Conservation (phyloP, 2,329 filamentous ascomycete genomes). For the Hymenoscyphus repandus region DNA sequence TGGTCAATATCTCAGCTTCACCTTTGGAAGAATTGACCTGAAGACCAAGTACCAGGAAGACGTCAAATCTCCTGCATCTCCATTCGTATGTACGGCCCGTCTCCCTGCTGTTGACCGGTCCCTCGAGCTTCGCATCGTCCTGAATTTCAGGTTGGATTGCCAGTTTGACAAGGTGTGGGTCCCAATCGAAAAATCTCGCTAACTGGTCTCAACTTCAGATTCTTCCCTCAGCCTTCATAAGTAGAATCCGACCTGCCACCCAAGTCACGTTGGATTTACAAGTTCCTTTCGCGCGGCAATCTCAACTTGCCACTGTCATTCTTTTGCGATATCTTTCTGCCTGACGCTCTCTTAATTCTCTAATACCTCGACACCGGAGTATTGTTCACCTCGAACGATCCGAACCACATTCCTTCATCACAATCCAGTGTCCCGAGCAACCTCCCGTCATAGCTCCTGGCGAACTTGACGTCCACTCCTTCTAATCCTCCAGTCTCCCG, state of each 20-base stretch:
- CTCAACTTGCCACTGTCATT: slow-evolving; percentile 29
- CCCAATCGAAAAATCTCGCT: slow-evolving; percentile 10
- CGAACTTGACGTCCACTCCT: slow-evolving; percentile 34
- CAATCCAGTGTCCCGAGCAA: slow-evolving; percentile 25
- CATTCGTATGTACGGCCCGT: slow-evolving; percentile 5
- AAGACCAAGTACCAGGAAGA: not conserved
- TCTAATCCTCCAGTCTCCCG: slow-evolving; percentile 14
- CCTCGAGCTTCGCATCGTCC: not conserved
- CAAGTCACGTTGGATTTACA: slow-evolving; percentile 19
- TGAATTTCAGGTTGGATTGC: not conserved
- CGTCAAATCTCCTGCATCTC: slow-evolving; percentile 17
- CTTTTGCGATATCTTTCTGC: slow-evolving; percentile 25
- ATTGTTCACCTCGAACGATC: slow-evolving; percentile 22
- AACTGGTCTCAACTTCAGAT: slow-evolving; percentile 16
- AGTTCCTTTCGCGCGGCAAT: slow-evolving; percentile 17
- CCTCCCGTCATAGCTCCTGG: slow-evolving; percentile 33
- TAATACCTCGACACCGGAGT: slow-evolving; percentile 24
- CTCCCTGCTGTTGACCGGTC: no score
- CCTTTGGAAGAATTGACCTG: not conserved
- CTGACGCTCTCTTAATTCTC: slow-evolving; percentile 30
- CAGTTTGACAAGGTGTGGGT: slow-evolving; percentile 7
- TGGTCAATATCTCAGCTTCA: no score
- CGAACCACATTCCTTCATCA: slow-evolving; percentile 27
- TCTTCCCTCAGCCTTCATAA: slow-evolving; percentile 13
- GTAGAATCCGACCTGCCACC: slow-evolving; percentile 20